Conservation (phyloP, 495 filamentous ascomycete genomes). For the Penicillium canescens region DNA sequence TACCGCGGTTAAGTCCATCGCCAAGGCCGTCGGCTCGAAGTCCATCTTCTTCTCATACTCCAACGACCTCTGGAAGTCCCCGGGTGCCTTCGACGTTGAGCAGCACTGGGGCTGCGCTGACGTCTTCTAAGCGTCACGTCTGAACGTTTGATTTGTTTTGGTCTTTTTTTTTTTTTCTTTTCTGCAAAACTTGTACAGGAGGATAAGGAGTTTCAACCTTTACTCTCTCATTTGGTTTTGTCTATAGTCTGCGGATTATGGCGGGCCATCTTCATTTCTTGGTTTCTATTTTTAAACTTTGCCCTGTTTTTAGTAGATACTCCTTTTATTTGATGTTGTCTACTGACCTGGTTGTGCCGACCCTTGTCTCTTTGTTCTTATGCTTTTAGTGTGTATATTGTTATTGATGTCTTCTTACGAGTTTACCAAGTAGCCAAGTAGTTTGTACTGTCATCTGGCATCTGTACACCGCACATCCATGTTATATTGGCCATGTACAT, state of each 20-base stretch:
- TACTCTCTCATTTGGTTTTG: slow-evolving; percentile 11
- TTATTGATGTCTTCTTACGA: slow-evolving; percentile 28
- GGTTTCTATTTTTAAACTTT: slow-evolving; percentile 31
- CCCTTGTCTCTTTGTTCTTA: slow-evolving; percentile 27
- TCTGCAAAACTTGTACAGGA: slow-evolving; percentile 34
- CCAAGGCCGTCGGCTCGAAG: slow-evolving; percentile 52
- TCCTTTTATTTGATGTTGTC: slow-evolving; percentile 37
- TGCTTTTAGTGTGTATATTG: slow-evolving; percentile 28
- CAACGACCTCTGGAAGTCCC: slow-evolving; percentile 80
- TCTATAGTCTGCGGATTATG: background rate
- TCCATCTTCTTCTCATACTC: slow-evolving; percentile 78
- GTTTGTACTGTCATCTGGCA: background rate
- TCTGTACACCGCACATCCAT: too few species aligned
- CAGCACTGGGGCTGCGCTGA: slow-evolving; percentile 68
- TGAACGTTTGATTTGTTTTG: slow-evolving; percentile 14
- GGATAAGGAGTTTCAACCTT: slow-evolving; percentile 30
- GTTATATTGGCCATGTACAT: too few species aligned
- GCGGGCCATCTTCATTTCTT: slow-evolving; percentile 14
- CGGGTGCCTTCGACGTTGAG: slow-evolving; percentile 74
- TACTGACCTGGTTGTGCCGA: slow-evolving; percentile 34
- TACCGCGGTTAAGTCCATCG: slow-evolving; percentile 67
- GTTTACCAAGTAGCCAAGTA: slow-evolving; percentile 2
- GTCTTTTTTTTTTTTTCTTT: slow-evolving; percentile 14
- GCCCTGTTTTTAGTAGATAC: slow-evolving; percentile 40
- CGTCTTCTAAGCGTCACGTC: slow-evolving; percentile 44